A percentile compares a stretch with the other conserved stretches of the same genome.
Conservation (phyloP, 495 filamentous ascomycete genomes). For the Immersiella caudata region DNA sequence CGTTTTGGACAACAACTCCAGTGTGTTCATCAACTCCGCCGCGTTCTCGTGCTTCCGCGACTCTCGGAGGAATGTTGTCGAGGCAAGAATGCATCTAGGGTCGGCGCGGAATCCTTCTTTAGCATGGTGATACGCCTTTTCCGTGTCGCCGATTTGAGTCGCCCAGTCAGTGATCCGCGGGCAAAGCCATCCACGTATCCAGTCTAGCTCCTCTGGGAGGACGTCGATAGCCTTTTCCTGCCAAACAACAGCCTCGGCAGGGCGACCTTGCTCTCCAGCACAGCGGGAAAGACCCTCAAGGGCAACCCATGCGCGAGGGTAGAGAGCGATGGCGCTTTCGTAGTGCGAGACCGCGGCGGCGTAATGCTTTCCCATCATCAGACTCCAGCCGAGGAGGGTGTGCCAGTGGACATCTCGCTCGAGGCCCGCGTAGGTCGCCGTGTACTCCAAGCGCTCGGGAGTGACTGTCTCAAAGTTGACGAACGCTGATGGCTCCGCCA, state of each 20-base stretch:
- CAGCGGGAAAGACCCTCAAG: constrained; percentile 16
- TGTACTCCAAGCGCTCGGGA: constrained; percentile 16
- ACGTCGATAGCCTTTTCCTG: constrained; percentile 22
- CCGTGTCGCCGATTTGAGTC: background rate
- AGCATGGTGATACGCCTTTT: constrained; percentile 5
- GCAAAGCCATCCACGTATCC: constrained; percentile 17
- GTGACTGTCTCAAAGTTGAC: constrained; percentile 1
- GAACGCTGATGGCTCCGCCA: background rate
- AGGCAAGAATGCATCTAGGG: background rate
- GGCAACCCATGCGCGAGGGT: constrained; percentile 16
- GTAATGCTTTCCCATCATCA: constrained; percentile 19
- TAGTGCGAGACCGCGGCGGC: constrained; percentile 13
- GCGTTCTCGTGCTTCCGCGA: background rate
- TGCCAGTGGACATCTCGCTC: constrained; percentile 19
- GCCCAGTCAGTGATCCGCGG: constrained; percentile 17
- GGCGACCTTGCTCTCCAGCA: constrained; percentile 5
- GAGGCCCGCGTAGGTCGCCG: constrained; percentile 11
- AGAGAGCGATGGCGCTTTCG: constrained; percentile 11
- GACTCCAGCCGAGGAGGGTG: constrained; percentile 13
- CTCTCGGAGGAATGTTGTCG: constrained; percentile 8
- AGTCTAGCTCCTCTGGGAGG: background rate
- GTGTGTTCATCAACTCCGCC: background rate
- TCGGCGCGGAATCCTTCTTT: constrained; percentile 7
- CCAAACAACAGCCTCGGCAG: constrained; percentile 18
- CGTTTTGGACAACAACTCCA: background rate